phyloP scores from a whole-genome alignment of 2,329 filamentous ascomycete species.

The Coniochaeta sp. region DNA sequence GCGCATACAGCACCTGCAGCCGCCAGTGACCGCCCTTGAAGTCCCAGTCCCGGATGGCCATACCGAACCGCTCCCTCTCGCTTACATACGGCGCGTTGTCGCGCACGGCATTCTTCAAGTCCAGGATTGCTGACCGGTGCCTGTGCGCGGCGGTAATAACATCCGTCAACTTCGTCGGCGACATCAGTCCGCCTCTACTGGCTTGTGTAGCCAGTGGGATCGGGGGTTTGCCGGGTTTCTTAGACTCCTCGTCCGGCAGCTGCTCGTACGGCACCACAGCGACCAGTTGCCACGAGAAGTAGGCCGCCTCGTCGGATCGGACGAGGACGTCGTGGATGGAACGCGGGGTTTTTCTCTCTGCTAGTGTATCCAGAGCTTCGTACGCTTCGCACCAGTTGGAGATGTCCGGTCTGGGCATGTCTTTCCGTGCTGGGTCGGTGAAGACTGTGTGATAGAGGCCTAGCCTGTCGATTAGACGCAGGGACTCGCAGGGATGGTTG shows the following conservation, averaged over 20 bases:
- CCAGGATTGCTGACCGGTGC: constrained; percentile 57
- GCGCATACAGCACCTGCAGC: constrained; percentile 60
- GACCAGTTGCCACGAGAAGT: constrained; percentile 69
- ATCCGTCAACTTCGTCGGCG: constrained; percentile 67
- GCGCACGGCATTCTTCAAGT: constrained; percentile 47
- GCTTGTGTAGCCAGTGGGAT: constrained; percentile 56
- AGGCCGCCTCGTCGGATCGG: constrained; percentile 56
- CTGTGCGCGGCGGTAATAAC: constrained; percentile 58
- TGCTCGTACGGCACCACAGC: constrained; percentile 68
- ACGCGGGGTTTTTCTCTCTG: constrained; percentile 32
- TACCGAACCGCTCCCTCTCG: constrained; percentile 60
- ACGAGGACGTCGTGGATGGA: constrained; percentile 50
- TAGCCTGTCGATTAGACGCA: constrained; percentile 60
- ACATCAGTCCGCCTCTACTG: constrained; percentile 70
- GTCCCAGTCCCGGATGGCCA: constrained; percentile 70
- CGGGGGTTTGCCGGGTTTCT: constrained; percentile 29
- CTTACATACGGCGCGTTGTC: constrained; percentile 35
- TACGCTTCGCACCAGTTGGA: constrained; percentile 59
- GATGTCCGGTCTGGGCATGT: constrained; percentile 49
- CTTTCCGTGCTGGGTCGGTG: constrained; percentile 52
- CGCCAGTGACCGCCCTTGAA: constrained; percentile 57
- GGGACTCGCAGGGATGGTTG: constrained; percentile 51
- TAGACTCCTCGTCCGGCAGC: constrained; percentile 31
- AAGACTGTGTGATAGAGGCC: constrained; percentile 68
- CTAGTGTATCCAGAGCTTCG: constrained; percentile 49